These are phyloP conservation scores for Pisolithus tinctorius DNA, from an alignment of 768 basidiomycete species.

Conservation along the genomic window DNA sequence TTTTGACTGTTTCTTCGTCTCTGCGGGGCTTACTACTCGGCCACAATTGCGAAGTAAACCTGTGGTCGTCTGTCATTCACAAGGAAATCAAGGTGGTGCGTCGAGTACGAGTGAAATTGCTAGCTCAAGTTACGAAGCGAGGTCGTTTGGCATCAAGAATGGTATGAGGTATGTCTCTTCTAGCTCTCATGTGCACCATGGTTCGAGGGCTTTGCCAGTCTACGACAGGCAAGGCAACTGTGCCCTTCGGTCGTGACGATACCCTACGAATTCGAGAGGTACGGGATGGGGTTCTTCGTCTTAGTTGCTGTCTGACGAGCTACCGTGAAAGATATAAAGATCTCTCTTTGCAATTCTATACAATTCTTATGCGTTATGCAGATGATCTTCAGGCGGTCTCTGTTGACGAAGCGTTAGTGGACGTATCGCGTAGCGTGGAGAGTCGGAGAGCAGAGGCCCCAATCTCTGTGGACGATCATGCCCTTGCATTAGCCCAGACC, in stretches of 20 bases:
- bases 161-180: conserved; percentile 76
- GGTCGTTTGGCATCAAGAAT: conserved; percentile 80
- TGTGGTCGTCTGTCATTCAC: conserved; percentile 93
- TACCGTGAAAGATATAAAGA: conserved; percentile 64
- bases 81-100: conserved; percentile 61
- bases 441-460: conserved; percentile 22
- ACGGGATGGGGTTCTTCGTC: conserved; percentile 12
- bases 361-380: conserved; percentile 81
- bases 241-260: conserved; percentile 72
- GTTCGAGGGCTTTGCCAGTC: conserved; percentile 32
- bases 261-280: conserved; percentile 92
- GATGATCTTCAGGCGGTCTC: conserved; percentile 94
- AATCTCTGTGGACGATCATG: conserved; percentile 42
- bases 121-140: conserved; percentile 89
- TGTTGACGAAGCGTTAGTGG: conserved; percentile 92
- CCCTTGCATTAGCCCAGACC: conserved; percentile 71
- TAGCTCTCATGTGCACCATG: background rate
- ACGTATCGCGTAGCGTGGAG: conserved; percentile 62
- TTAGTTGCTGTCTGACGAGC: background rate
- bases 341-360: conserved; percentile 84
- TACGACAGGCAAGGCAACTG: conserved; percentile 72
- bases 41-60: conserved; percentile 84
- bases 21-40: conserved; percentile 74
- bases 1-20: conserved; percentile 97
- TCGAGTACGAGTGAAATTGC: conserved; percentile 93